Conservation (phyloP, 2,329 filamentous ascomycete species). For the Polychaeton citri region DNA sequence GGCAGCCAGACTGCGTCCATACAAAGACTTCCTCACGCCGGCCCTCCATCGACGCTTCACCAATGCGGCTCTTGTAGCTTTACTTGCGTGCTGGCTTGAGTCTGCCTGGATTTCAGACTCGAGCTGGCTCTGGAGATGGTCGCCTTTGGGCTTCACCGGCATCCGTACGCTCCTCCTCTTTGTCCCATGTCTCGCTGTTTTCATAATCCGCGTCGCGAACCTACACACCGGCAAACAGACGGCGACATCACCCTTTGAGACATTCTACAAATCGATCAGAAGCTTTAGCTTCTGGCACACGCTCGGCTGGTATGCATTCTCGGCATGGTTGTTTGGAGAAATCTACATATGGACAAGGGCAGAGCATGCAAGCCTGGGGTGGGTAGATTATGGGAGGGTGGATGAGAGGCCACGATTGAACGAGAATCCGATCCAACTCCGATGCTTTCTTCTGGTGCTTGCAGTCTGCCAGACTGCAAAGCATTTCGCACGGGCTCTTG, state of each 20-base stretch:
- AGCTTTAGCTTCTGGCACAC: conserved; percentile 54
- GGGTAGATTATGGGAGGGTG: conserved; percentile 54
- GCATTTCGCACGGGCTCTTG: conserved; percentile 63
- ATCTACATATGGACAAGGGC: conserved; percentile 58
- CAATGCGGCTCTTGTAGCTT: conserved; percentile 55
- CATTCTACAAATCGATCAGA: conserved; percentile 45
- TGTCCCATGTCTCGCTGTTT: conserved; percentile 59
- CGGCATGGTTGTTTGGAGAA: conserved; percentile 66
- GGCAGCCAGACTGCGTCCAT: conserved; percentile 39
- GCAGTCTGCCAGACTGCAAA: conserved; percentile 54
- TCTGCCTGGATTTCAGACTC: conserved; percentile 49
- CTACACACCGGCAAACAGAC: conserved; percentile 40
- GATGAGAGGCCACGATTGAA: conserved; percentile 66
- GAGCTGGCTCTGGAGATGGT: conserved; percentile 51
- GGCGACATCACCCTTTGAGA: conserved; percentile 53
- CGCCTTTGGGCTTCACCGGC: conserved; percentile 64
- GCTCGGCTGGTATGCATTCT: conserved; percentile 61
- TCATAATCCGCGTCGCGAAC: conserved; percentile 62
- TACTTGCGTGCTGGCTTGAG: conserved; percentile 60
- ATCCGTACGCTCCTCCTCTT: conserved; percentile 65
- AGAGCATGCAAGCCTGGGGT: conserved; percentile 48
- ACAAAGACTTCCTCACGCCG: conserved; percentile 85
- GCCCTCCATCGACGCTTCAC: conserved; percentile 78
- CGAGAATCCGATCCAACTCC: conserved; percentile 72
- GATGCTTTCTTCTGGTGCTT: conserved; percentile 54